Base-by-base conservation (phyloP, 2,329 filamentous ascomycete genomes). In the Penicillium thymicola region DNA sequence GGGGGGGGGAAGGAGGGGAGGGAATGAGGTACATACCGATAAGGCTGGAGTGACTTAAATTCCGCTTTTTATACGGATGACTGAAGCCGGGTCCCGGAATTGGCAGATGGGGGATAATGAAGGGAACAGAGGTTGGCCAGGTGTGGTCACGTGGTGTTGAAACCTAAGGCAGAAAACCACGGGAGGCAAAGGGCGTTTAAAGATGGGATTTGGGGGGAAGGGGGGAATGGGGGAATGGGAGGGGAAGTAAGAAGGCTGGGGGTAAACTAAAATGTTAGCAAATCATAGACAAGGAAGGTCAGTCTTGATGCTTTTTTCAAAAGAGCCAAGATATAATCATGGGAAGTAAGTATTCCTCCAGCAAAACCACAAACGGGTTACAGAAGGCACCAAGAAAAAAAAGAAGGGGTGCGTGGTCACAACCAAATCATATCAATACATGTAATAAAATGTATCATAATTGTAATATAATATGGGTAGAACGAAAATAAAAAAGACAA, bases 31-130 rank as follows among this genome's bases (percentile, higher is more conserved):
- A 75, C 72, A 70, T 75, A 75, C 72, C 71, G 72, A 75, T 71
- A 70, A 75, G 71, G 71, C 65, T 74, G 71, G 69, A 68, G 67
- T 61, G 72, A 65, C 73, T 64, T 69, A 65, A 68, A 68, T 71
- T 67, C 70, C 70, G 70, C 72, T 66, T 72, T 68, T 67, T 68
- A 68, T 71, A 66, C 69, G 70, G 67, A 70, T 64, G 66, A 67
- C 69, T 68, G 67, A 69, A 62, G 65, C 70, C 69, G 68, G 59
- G 66, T 68, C 67, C 72, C 71, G 70, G 68, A 71, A 72, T 71
- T 64, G 62, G 62, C 58, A 59, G 61, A 58, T 60, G 58, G 56
- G 57, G 45, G 52, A 55, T 51, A 59, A 59, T 51, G 51, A 59
- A 60, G 68, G 67, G 32, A 38, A 54, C 62, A 68, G 70, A 67